These are phyloP conservation scores for Ambrosia artemisiifolia DNA, from an alignment of 129 eudicot species.

Conservation along the genomic window DNA sequence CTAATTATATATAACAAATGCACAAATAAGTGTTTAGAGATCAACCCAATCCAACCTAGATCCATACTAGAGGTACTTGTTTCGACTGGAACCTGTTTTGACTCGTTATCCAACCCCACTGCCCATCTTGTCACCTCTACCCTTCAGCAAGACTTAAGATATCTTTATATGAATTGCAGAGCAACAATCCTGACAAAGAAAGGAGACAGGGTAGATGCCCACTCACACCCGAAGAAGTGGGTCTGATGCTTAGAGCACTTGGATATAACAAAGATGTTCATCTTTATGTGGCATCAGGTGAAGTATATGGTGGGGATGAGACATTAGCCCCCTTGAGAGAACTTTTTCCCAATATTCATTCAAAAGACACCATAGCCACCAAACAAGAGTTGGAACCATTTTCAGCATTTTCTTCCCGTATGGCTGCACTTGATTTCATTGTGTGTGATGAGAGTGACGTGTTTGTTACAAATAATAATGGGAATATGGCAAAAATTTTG, in stretches of 20 bases:
- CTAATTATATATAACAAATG: too few relatives aligned
- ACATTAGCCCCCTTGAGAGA: slow-evolving; percentile 85
- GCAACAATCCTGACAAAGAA: slow-evolving; percentile 66
- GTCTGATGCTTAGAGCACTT: slow-evolving; percentile 85
- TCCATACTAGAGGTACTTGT: too few relatives aligned
- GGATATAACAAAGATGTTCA: slow-evolving; percentile 66
- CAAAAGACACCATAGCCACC: slow-evolving; percentile 72
- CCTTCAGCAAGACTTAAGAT: slow-evolving; percentile 1
- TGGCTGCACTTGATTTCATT: slow-evolving; percentile 92
- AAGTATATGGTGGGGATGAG: slow-evolving; percentile 84
- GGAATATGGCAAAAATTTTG: slow-evolving; percentile 85
- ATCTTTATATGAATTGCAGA: slow-evolving; percentile 37
- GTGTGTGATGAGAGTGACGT: slow-evolving; percentile 85
- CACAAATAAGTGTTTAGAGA: too few relatives aligned
- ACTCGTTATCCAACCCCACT: neutral
- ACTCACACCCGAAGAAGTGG: slow-evolving; percentile 92
- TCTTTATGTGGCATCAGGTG: slow-evolving; percentile 86
- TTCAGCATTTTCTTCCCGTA: slow-evolving; percentile 73
- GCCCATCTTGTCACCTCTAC: neutral
- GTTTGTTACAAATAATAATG: slow-evolving; percentile 82
- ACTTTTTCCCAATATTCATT: slow-evolving; percentile 81
- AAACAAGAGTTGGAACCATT: slow-evolving; percentile 68
- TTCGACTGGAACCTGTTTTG: neutral
- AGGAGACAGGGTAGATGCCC: slow-evolving; percentile 95
- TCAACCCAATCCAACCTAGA: too few relatives aligned